Evolutionary conservation across 495 filamentous ascomycete genomes (phyloP).

Genomic region (Tuber microsphaerosporum): DNA sequence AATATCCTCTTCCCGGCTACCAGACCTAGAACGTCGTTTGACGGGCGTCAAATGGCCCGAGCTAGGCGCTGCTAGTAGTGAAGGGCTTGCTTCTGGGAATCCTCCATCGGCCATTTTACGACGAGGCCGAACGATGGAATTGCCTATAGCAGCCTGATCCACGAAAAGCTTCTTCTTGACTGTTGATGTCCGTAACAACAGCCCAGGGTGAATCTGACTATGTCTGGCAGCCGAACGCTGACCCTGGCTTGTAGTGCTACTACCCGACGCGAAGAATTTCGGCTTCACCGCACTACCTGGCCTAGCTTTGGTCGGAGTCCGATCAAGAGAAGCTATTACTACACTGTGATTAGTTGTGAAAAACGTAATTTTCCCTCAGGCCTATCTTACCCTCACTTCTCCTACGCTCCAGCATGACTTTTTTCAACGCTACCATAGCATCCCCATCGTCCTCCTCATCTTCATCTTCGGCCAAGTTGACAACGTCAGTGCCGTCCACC

Average conservation of each 20-base stretch:
- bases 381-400: constrained; percentile 20
- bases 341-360: constrained; percentile 11
- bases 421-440: constrained; percentile 35
- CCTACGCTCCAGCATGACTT: constrained; percentile 30
- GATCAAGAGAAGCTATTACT: constrained; percentile 23
- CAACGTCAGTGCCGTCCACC: constrained; percentile 35
- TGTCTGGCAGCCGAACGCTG: constrained; percentile 20
- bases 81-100: constrained; percentile 14
- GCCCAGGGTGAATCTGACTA: constrained; percentile 24
- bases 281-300: constrained; percentile 22
- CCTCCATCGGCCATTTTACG: constrained; percentile 28
- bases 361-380: neutral
- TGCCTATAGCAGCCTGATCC: constrained; percentile 22
- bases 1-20: neutral
- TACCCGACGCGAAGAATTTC: constrained; percentile 23
- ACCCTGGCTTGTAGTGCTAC: constrained; percentile 9
- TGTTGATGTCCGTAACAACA: constrained; percentile 21
- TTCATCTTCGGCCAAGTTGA: constrained; percentile 19
- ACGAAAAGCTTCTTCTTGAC: constrained; percentile 35
- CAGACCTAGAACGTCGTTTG: constrained; percentile 16
- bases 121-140: constrained; percentile 16
- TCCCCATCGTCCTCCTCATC: constrained; percentile 32
- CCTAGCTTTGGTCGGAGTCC: constrained; percentile 27
- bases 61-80: constrained; percentile 7
- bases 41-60: constrained; percentile 14